Evolutionary conservation across 306 rosid species (phyloP).

Genomic region (Cucurbita argyrosperma): DNA sequence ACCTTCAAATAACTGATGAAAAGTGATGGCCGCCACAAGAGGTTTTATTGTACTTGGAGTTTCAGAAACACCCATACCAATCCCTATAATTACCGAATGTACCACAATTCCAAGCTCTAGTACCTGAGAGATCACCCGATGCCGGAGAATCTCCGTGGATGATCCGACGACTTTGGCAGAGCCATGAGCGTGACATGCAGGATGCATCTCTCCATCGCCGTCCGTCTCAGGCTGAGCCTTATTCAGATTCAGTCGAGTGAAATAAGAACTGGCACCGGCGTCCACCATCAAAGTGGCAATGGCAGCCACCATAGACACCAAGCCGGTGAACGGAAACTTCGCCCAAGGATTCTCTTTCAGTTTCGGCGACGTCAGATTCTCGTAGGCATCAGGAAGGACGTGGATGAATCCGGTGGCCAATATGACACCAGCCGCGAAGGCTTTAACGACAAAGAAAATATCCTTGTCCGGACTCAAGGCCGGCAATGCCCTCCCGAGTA

Average conservation of each 20-base stretch:
- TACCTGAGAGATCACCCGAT: slow-evolving; percentile 63
- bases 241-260: slow-evolving; percentile 7
- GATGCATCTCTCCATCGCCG: not conserved
- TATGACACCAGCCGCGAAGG: slow-evolving; percentile 75
- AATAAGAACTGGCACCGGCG: slow-evolving; percentile 52
- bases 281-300: slow-evolving; percentile 71
- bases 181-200: slow-evolving; percentile 42
- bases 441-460: slow-evolving; percentile 44
- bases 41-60: slow-evolving; percentile 53
- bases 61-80: slow-evolving; percentile 62
- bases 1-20: slow-evolving; percentile 86
- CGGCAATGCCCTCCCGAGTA: slow-evolving; percentile 37
- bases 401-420: slow-evolving; percentile 69
- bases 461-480: slow-evolving; percentile 44
- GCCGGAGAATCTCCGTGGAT: slow-evolving; percentile 38
- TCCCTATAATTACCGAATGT: slow-evolving; percentile 69
- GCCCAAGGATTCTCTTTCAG: slow-evolving; percentile 38
- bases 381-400: slow-evolving; percentile 59
- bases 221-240: not conserved
- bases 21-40: slow-evolving; percentile 51
- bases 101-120: slow-evolving; percentile 73
- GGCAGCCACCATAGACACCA: slow-evolving; percentile 67
- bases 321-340: slow-evolving; percentile 65
- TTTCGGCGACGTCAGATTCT: slow-evolving; percentile 24
- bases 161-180: not conserved